Evolutionary conservation across 805 yeast species (phyloP).

Genomic region (Saccharomyces cerevisiae): DNA sequence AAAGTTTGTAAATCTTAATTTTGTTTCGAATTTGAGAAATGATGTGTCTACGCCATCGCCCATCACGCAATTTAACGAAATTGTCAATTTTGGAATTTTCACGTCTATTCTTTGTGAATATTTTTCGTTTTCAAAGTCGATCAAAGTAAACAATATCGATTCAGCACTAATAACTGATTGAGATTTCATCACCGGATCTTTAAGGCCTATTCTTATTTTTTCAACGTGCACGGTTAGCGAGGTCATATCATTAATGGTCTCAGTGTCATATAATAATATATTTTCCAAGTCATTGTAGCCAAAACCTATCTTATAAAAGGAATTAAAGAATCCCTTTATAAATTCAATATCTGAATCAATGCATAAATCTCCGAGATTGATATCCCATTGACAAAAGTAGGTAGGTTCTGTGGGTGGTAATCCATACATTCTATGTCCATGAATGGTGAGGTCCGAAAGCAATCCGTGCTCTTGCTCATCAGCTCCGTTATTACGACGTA

Average conservation of each 20-base stretch:
- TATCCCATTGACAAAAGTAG: constrained; percentile 85
- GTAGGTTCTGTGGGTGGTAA: constrained; percentile 84
- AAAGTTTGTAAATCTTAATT: constrained; percentile 53
- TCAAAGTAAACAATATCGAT: constrained; percentile 36
- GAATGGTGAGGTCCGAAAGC: constrained; percentile 48
- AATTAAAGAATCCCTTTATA: constrained; percentile 35
- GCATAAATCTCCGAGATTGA: constrained; percentile 51
- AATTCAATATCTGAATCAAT: constrained; percentile 45
- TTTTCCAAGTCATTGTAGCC: constrained; percentile 74
- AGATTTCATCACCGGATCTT: constrained; percentile 26
- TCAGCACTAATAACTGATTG: constrained; percentile 18
- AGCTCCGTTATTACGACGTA: constrained; percentile 22
- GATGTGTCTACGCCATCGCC: constrained; percentile 12
- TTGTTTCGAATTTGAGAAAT: constrained; percentile 43
- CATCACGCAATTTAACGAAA: constrained; percentile 13
- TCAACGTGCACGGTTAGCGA: constrained; percentile 52
- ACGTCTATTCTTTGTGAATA: constrained; percentile 51
- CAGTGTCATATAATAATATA: constrained; percentile 48
- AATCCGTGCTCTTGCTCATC: constrained; percentile 14
- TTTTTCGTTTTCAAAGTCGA: constrained; percentile 62
- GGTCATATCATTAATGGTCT: constrained; percentile 59
- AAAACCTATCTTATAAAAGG: constrained; percentile 44
- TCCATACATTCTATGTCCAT: constrained; percentile 91
- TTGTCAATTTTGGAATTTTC: constrained; percentile 39
- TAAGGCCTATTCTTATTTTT: constrained; percentile 36